Percentiles rank a stretch among this genome's conserved stretches.
These are phyloP conservation scores for Monilinia fructigena DNA, from an alignment of 2,329 filamentous ascomycete species.

Conservation along the genomic window DNA sequence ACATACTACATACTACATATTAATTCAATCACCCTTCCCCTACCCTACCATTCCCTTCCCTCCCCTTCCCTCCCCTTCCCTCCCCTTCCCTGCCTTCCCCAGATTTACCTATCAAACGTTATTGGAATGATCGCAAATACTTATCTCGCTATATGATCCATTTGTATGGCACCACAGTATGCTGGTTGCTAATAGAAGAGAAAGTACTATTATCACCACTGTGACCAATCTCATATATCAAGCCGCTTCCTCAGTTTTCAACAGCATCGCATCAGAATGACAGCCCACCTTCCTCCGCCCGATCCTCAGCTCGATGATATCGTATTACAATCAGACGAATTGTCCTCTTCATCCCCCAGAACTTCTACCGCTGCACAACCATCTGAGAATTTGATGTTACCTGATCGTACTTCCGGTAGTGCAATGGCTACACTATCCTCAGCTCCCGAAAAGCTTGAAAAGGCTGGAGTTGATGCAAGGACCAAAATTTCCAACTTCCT, in stretches of 20 bases:
- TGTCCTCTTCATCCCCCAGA: conserved; percentile 32
- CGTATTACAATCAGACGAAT: conserved; percentile 37
- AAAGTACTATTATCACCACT: conserved; percentile 29
- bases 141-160: neutral
- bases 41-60: too few relatives aligned
- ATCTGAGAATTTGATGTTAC: conserved; percentile 30
- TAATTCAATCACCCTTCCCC: neutral
- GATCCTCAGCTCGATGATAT: conserved; percentile 36
- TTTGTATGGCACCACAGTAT: conserved; percentile 27
- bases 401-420: conserved; percentile 25
- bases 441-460: conserved; percentile 29
- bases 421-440: conserved; percentile 24
- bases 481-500: conserved; percentile 45
- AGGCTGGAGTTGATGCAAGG: conserved; percentile 33
- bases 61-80: too few relatives aligned
- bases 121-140: neutral
- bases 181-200: conserved; percentile 24
- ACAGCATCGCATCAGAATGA: conserved; percentile 29
- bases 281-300: conserved; percentile 31
- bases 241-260: neutral
- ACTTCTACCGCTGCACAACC: conserved; percentile 36
- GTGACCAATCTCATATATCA: conserved; percentile 8
- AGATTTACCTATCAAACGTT: neutral
- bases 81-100: neutral
- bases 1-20: too few relatives aligned